These are phyloP conservation scores for Ustilago loliicola DNA, from an alignment of 1,284 basidiomycete species.

Conservation along the genomic window DNA sequence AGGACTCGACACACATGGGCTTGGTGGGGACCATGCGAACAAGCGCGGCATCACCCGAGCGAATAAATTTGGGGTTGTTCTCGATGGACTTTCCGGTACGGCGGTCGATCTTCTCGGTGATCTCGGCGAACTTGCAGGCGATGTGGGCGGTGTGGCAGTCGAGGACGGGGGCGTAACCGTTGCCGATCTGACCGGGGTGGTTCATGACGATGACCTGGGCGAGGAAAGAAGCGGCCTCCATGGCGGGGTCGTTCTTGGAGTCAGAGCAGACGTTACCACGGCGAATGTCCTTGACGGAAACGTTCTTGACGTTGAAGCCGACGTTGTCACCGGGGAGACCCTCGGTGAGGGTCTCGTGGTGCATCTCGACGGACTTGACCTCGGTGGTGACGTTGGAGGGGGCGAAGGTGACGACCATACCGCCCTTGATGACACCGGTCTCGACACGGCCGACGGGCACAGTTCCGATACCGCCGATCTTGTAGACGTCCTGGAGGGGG, in stretches of 20 bases:
- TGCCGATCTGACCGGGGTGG: constrained; percentile 99
- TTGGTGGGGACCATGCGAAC: constrained; percentile 97
- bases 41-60: constrained; percentile 79
- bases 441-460: constrained; percentile 99
- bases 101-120: constrained; percentile 96
- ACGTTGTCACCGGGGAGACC: constrained; percentile 99
- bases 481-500: constrained; percentile 99
- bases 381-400: constrained; percentile 99
- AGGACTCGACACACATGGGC: constrained; percentile 98
- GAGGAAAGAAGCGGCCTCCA: constrained; percentile 99
- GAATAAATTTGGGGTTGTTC: constrained; percentile 88
- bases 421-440: constrained; percentile 99
- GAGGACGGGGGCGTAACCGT: constrained; percentile 96
- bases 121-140: constrained; percentile 98
- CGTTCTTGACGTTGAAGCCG: constrained; percentile 93
- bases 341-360: constrained; percentile 97
- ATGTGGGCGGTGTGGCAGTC: constrained; percentile 99
- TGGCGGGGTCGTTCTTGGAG: constrained; percentile 99
- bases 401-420: constrained; percentile 96
- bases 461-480: constrained; percentile 99
- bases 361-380: constrained; percentile 99
- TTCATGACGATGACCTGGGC: constrained; percentile 99
- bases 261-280: constrained; percentile 99
- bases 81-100: constrained; percentile 95
- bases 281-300: constrained; percentile 99